Percentiles rank a stretch among this genome's conserved stretches.
Conservation (phyloP, 768 basidiomycete species). For the Boletus rex-veris region DNA sequence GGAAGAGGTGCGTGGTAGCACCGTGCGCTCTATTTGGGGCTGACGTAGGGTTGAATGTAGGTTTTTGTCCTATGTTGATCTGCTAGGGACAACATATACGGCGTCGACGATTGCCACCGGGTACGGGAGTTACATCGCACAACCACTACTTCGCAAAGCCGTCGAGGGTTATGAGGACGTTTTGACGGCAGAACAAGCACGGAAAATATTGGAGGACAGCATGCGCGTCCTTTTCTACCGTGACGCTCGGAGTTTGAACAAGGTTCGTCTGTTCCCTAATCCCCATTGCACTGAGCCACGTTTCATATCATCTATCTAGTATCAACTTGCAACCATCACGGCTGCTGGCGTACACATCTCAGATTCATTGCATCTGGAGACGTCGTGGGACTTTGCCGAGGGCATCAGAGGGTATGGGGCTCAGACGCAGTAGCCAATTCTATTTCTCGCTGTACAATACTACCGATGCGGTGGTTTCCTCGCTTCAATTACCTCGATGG, state of each 20-base stretch:
- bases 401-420: conserved; percentile 87
- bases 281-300: not conserved
- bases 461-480: not conserved
- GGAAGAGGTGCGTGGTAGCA: conserved; percentile 55
- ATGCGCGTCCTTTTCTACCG: conserved; percentile 96
- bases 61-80: conserved; percentile 91
- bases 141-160: conserved; percentile 85
- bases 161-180: conserved; percentile 78
- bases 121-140: conserved; percentile 89
- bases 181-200: conserved; percentile 77
- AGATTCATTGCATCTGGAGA: conserved; percentile 70
- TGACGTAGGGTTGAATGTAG: conserved; percentile 38
- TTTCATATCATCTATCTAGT: conserved; percentile 46
- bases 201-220: conserved; percentile 72
- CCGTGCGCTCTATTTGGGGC: not conserved
- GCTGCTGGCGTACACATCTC: conserved; percentile 73
- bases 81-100: conserved; percentile 94
- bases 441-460: conserved; percentile 11
- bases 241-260: conserved; percentile 93
- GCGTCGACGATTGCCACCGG: conserved; percentile 94
- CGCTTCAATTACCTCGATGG: not conserved
- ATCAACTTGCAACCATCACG: conserved; percentile 91
- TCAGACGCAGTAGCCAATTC: conserved; percentile 66
- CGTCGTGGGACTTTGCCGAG: conserved; percentile 91
- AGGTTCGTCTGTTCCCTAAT: conserved; percentile 48